Base-by-base conservation (phyloP, 2,329 filamentous ascomycete species). In the Phaeoacremonium minimum region DNA sequence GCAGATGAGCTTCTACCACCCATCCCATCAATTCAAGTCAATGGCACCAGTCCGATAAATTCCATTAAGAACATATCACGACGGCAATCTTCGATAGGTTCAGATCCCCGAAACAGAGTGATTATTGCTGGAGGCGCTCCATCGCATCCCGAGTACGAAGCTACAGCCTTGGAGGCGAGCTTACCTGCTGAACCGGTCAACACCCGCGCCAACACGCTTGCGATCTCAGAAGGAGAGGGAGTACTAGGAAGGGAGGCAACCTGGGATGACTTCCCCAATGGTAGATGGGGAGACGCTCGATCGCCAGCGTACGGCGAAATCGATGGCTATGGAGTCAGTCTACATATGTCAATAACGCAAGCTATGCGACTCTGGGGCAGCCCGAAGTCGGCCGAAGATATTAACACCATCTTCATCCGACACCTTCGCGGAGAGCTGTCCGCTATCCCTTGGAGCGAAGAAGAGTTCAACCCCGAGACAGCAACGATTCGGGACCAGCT, bases 241-340 rank as follows among this genome's bases (percentile, higher is more conserved):
- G 76, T 85, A 4, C 71, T 96, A 6, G 93, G 91, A 9, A 77
- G 93, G 33, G 91, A 97, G 69, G 93, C 93, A 20, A 98, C 93
- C 1, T 98, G 93, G 93, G 93, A 98, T 53, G 93, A 98, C 55
- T 98, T 89, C 60, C 91, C 91, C 45, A 97, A 97, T 67, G 93
- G 91, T 18, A 80, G 91, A 37, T 97, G 91, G 81, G 91, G 91
- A 56, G 91, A 96, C 53, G 87, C 90, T 5, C 79, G 91, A 35
- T 95, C 89, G 4, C 89, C 89, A 2, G 91, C 91, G 1, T 97
- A 95, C 56, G 91, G 91, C 51, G 89, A 96, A 60, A 96, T 96
- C 41, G 90, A 97, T 55, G 91, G 91, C n/a, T 97, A 97, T 56
- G 93, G 93, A 9, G 89, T 94, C n/a, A 93, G 85, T 38, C 71